These are phyloP conservation scores for Filobasidium uniguttulatum DNA, from an alignment of 1,284 basidiomycete species.

Conservation along the genomic window DNA sequence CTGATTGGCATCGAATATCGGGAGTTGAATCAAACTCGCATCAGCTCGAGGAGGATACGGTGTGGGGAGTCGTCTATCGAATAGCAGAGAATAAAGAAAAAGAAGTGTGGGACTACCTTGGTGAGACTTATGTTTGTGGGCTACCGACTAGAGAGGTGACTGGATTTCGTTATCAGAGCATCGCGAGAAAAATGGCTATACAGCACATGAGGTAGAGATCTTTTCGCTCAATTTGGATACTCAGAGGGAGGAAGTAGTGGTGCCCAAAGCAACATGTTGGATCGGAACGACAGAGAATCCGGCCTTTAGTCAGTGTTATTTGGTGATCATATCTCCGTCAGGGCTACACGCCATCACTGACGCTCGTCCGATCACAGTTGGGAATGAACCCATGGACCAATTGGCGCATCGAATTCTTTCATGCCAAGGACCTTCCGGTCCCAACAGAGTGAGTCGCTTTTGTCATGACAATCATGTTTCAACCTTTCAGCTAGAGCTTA, in stretches of 20 bases:
- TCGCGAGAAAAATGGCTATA: slow-evolving; percentile 27
- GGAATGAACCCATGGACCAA: slow-evolving; percentile 20
- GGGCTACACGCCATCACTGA: background rate
- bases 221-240: slow-evolving; percentile 16
- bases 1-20: slow-evolving; percentile 26
- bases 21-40: slow-evolving; percentile 15
- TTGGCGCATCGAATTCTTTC: slow-evolving; percentile 20
- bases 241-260: slow-evolving; percentile 18
- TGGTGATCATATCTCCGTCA: background rate
- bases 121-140: too few species aligned
- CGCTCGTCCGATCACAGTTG: slow-evolving; percentile 18
- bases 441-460: slow-evolving; percentile 23
- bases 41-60: slow-evolving; percentile 22
- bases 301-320: slow-evolving; percentile 24
- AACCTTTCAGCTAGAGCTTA: background rate
- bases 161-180: too few species aligned
- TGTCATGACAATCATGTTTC: background rate
- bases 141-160: too few species aligned
- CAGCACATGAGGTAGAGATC: slow-evolving; percentile 24
- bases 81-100: slow-evolving; percentile 27
- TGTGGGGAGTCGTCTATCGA: slow-evolving; percentile 31
- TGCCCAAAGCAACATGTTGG: slow-evolving; percentile 23
- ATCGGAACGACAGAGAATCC: slow-evolving; percentile 28
- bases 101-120: slow-evolving; percentile 27
- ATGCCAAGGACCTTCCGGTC: slow-evolving; percentile 27